A percentile compares a stretch with the other conserved stretches of the same genome.
Evolutionary conservation across 331 rosid species (phyloP).

Genomic region (Prunus yedoensis): DNA sequence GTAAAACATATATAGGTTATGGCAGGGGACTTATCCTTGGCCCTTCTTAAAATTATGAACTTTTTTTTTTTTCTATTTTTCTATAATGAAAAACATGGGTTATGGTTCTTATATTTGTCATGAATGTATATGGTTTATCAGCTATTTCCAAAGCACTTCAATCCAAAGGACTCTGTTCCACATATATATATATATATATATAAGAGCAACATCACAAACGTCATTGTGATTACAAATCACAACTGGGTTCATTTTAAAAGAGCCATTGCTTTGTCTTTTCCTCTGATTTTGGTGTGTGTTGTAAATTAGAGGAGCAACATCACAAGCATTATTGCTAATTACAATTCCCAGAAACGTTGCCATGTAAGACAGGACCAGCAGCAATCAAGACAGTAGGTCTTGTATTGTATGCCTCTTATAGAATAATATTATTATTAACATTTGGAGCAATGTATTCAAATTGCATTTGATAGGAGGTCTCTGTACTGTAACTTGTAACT

Average conservation of each 20-base stretch:
- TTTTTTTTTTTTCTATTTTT: too few relatives aligned
- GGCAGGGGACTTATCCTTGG: not conserved
- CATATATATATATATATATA: too few relatives aligned
- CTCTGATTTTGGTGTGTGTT: not conserved
- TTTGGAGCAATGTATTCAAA: not conserved
- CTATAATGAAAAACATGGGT: too few relatives aligned
- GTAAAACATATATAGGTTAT: not conserved
- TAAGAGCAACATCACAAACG: not conserved
- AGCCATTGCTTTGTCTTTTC: not conserved
- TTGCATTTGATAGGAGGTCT: not conserved
- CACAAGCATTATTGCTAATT: not conserved
- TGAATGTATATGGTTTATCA: slow-evolving; percentile 22
- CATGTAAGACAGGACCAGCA: not conserved
- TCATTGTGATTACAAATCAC: not conserved
- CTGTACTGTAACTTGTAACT: not conserved
- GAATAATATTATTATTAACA: too few relatives aligned
- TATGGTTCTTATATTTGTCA: too few relatives aligned
- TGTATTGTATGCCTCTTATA: too few relatives aligned
- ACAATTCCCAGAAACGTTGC: not conserved
- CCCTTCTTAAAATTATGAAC: too few relatives aligned
- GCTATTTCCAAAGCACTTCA: not conserved
- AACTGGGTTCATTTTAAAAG: not conserved
- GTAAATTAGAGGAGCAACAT: not conserved
- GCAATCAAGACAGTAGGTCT: too few relatives aligned
- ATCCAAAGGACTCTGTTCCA: not conserved